Evolutionary conservation across 257 asterid species (phyloP), one percentile per base, ranked within the genome.

Genomic region (Gentiana dahurica): DNA sequence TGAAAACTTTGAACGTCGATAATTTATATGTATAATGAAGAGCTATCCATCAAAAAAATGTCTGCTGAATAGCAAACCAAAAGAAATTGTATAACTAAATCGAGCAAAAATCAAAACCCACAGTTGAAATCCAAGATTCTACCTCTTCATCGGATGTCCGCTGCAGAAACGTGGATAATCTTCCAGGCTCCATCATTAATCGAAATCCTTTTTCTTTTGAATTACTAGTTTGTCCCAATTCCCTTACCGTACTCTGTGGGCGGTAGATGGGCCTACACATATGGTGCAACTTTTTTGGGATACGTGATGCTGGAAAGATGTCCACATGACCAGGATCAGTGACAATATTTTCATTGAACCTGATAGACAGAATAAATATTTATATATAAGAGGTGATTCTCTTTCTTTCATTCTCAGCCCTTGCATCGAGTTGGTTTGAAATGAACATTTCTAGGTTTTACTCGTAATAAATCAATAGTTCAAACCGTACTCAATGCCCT

Each of bases 261-360:
- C 81, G 87, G 63, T 81, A 77, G 73, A 91, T 83, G 65, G 96
- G 85, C 77, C 79, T 79, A 41, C 73, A 70, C 37, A 91, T 86
- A 75, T 87, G 94, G 64, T 76, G 87, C 71, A 88, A 71, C 38
- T 67, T 73, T 71, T 80, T 85, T 46, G 97, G 88, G 63, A 91
- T 71, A 52, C 81, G 83, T 34, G 95, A 77, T 32, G 94, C 94
- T 65, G 98, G 98, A 73, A 79, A 87, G 80, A 91, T 78, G 75
- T 91, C 96, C 84, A 85, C 88, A 57, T 83, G 92, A 61, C 98
- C 98, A 64, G 98, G 95, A 71, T 88, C 96, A 58, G 63, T 69
- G 71, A 87, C 67, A 65, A 87, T 87, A 80, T 91, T 91, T 80
- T 78, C 84, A 65, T 71, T 87, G 85, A 85, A 91, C 94, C 98